Conservation (phyloP, 192 early-diverging fungal species). For the Rhizophagus clarus region DNA sequence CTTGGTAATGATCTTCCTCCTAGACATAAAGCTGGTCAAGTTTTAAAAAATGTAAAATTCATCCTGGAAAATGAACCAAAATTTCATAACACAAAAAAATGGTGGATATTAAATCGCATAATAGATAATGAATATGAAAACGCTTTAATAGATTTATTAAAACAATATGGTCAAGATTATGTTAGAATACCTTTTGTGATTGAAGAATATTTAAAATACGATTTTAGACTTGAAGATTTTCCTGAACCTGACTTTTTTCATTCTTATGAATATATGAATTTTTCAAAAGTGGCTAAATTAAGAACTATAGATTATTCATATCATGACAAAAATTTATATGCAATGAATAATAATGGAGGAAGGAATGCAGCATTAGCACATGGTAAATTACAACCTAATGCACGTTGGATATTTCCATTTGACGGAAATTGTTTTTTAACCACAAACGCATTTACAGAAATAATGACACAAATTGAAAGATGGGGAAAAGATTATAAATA, state of each 20-base stretch:
- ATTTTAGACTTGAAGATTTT: constrained; percentile 64
- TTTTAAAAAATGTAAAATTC: constrained; percentile 59
- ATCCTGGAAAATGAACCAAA: constrained; percentile 61
- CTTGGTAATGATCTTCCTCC: constrained; percentile 67
- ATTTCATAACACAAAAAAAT: constrained; percentile 58
- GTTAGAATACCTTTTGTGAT: constrained; percentile 57
- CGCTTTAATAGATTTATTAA: constrained; percentile 54
- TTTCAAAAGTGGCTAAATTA: constrained; percentile 59
- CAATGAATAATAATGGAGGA: constrained; percentile 71
- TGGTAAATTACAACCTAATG: constrained; percentile 47
- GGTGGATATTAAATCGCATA: constrained; percentile 65
- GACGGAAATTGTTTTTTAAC: constrained; percentile 67
- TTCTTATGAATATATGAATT: constrained; percentile 59
- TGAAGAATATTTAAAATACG: constrained; percentile 54
- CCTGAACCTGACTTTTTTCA: constrained; percentile 64
- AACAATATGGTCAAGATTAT: constrained; percentile 55
- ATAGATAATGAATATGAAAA: constrained; percentile 58
- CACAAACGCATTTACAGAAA: constrained; percentile 54
- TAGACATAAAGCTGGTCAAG: constrained; percentile 62
- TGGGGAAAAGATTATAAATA: constrained; percentile 57
- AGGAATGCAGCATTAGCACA: constrained; percentile 59
- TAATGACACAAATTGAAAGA: constrained; percentile 46
- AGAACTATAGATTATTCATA: constrained; percentile 63
- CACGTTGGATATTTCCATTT: constrained; percentile 64
- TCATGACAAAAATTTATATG: constrained; percentile 66